Conservation (phyloP, 1,284 basidiomycete genomes). For the Cryptococcus depauperatus region DNA sequence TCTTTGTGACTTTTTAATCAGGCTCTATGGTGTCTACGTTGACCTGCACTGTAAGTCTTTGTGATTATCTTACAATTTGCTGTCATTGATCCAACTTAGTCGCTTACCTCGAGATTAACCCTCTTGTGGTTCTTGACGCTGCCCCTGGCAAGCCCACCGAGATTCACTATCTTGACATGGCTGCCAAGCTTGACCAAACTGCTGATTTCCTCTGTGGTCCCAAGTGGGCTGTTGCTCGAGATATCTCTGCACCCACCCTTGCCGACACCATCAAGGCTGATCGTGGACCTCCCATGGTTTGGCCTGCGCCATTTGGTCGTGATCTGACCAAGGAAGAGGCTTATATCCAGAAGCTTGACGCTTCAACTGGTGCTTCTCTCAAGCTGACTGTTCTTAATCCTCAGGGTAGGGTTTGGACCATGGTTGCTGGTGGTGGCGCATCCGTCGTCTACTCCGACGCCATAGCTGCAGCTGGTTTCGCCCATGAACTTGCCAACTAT, state of each 20-base stretch:
- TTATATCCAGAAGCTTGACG: slow-evolving; percentile 97
- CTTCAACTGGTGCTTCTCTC: slow-evolving; percentile 92
- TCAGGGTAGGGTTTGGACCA: slow-evolving; percentile 95
- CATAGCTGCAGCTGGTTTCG: slow-evolving; percentile 92
- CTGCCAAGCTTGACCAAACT: slow-evolving; percentile 94
- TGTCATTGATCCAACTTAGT: slow-evolving; percentile 45
- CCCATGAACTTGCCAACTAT: slow-evolving; percentile 97
- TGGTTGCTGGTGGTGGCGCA: slow-evolving; percentile 78
- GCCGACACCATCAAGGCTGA: slow-evolving; percentile 63
- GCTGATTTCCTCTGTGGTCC: slow-evolving; percentile 97
- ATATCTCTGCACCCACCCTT: slow-evolving; percentile 54
- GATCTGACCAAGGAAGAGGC: slow-evolving; percentile 96
- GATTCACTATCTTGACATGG: slow-evolving; percentile 98
- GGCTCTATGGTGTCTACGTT: slow-evolving; percentile 95
- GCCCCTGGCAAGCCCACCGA: slow-evolving; percentile 63
- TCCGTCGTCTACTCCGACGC: slow-evolving; percentile 63
- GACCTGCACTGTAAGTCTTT: slow-evolving; percentile 67
- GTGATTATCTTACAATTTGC: background rate
- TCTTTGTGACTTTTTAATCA: slow-evolving; percentile 85
- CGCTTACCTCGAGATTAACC: slow-evolving; percentile 99
- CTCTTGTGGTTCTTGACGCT: slow-evolving; percentile 86
- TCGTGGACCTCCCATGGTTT: slow-evolving; percentile 94
- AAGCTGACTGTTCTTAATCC: slow-evolving; percentile 95
- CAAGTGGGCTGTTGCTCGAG: slow-evolving; percentile 97
- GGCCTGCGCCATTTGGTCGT: slow-evolving; percentile 96